Evolutionary conservation across 1,284 basidiomycete genomes (phyloP), one percentile per base, ranked within the genome.

Genomic region (Trichosporon coremiiforme): DNA sequence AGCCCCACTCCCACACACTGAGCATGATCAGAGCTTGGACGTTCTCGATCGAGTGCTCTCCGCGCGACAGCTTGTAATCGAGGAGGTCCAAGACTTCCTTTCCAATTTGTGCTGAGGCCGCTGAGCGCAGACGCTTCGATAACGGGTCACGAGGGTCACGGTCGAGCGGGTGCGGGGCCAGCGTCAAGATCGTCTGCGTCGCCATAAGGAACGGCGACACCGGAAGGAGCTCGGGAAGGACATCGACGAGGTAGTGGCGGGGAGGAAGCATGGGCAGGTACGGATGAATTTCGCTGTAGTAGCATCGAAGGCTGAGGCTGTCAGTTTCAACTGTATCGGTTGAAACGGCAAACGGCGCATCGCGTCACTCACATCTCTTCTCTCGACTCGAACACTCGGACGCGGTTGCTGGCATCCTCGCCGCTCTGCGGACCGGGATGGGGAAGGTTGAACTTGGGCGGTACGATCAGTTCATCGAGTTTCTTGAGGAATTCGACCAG

Each of bases 211-310:
- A 81, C 1, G 83, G 81, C n/a, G 81, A 83, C 38, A 77, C 73
- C 9, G 75, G 70, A 9, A 78, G 73, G 3, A 82, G 73, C 20
- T 74, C 75, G 6, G 75, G 71, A 33, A 78, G 67, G 64, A 83
- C 73, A 13, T 77, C 76, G 17, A 71, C 47, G 57, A 80, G 71
- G 70, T 79, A 76, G 45, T 77, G 71, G 12, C 81, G 76, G 0
- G 79, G 77, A 1, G 84, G 84, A 69, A 84, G 77, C 64, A 84
- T 75, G 9, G 83, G 75, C 8, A 82, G 74, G 75, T 79, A 84
- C 0, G 82, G 79, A 70, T 85, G 83, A 17, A 84, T 78, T 35
- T 84, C 82, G 50, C 77, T 78, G 73, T 83, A 84, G 70, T 85
- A 84, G 60, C 76, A 77, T 33, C 74, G 71, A 29, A 84, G 70